Conservation (phyloP, 768 basidiomycete genomes). For the Heimioporus sp. region DNA sequence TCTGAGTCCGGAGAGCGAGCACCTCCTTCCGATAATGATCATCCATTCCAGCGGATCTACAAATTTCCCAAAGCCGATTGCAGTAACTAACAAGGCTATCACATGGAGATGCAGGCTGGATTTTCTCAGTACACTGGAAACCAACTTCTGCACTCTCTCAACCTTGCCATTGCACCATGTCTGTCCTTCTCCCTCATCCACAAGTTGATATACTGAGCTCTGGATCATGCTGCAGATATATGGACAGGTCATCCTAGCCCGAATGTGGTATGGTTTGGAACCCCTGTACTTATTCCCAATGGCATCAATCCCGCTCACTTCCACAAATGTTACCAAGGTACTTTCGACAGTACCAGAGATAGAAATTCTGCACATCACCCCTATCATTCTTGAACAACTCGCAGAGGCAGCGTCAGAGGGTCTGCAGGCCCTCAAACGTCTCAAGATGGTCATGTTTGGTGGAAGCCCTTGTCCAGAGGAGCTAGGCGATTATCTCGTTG, state of each 20-base stretch:
- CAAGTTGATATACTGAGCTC: neutral
- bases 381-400: too few species aligned
- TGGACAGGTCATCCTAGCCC: slow-evolving; percentile 31
- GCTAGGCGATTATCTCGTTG: slow-evolving; percentile 48
- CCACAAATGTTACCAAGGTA: slow-evolving; percentile 40
- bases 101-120: slow-evolving; percentile 35
- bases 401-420: slow-evolving; percentile 49
- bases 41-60: slow-evolving; percentile 36
- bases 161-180: slow-evolving; percentile 35
- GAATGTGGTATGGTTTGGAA: slow-evolving; percentile 42
- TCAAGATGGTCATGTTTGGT: slow-evolving; percentile 49
- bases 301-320: slow-evolving; percentile 43
- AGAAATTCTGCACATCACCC: too few species aligned
- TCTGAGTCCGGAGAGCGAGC: slow-evolving; percentile 21
- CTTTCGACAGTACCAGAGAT: slow-evolving; percentile 34
- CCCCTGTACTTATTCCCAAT: slow-evolving; percentile 44
- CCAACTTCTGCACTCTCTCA: slow-evolving; percentile 16
- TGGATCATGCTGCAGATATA: slow-evolving; percentile 12
- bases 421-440: slow-evolving; percentile 36
- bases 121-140: slow-evolving; percentile 18
- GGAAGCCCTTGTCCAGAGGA: slow-evolving; percentile 55
- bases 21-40: slow-evolving; percentile 17
- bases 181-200: neutral
- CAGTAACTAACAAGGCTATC: slow-evolving; percentile 34
- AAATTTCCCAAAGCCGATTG: slow-evolving; percentile 48